Percentiles rank a stretch among this genome's conserved stretches.
phyloP scores from a whole-genome alignment of 192 early-diverging fungal species.

The Coemansia furcata region DNA sequence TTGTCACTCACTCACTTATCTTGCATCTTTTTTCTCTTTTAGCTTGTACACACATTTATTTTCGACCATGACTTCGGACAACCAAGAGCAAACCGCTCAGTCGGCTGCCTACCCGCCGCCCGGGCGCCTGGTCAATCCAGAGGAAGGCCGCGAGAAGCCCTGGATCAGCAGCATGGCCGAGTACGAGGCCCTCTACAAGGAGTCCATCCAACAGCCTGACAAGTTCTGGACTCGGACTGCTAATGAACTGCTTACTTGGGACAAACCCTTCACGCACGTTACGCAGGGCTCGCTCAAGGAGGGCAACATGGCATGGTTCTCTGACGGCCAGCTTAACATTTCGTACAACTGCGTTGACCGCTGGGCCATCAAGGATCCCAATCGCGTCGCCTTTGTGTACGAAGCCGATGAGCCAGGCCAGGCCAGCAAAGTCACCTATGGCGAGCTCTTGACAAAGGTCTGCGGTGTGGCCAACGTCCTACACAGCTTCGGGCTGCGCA shows the following conservation, averaged over 20 bases:
- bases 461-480: conserved; percentile 84
- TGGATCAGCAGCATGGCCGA: conserved; percentile 70
- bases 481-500: conserved; percentile 75
- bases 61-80: conserved; percentile 31
- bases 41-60: background rate
- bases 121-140: conserved; percentile 59
- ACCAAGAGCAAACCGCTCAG: conserved; percentile 23
- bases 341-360: conserved; percentile 96
- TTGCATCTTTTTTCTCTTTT: background rate
- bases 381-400: conserved; percentile 80
- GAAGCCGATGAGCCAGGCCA: conserved; percentile 88
- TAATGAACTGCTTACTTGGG: conserved; percentile 77
- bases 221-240: conserved; percentile 86
- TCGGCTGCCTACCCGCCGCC: conserved; percentile 55
- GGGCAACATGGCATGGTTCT: conserved; percentile 94
- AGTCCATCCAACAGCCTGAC: conserved; percentile 76
- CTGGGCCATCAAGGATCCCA: conserved; percentile 74
- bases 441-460: conserved; percentile 79
- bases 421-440: conserved; percentile 77
- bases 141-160: conserved; percentile 56
- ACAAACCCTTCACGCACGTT: conserved; percentile 73
- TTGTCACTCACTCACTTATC: background rate
- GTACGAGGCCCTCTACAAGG: conserved; percentile 78
- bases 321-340: conserved; percentile 88
- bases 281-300: conserved; percentile 69